Conservation (phyloP, 176 grass and related monocot species). For the Oryza australiensis region DNA sequence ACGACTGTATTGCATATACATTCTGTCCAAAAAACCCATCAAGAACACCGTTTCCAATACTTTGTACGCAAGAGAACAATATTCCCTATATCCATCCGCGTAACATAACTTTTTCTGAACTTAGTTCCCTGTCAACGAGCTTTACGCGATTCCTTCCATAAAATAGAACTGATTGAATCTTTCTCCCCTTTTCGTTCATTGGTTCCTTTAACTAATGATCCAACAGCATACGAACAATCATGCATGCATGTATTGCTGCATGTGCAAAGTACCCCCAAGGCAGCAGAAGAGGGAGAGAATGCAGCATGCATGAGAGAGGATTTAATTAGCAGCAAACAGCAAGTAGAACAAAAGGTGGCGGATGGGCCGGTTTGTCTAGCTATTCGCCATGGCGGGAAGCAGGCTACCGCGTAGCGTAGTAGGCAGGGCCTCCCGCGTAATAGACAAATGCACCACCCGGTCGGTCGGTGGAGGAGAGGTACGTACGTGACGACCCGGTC, state of each 20-base stretch:
- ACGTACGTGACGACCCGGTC: neutral
- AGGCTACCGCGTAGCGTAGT: neutral
- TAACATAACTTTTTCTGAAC: slow-evolving; percentile 6
- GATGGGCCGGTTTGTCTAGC: neutral
- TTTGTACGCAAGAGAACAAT: neutral
- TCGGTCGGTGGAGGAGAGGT: slow-evolving; percentile 24
- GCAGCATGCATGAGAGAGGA: neutral
- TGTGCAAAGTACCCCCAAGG: slow-evolving; percentile 8
- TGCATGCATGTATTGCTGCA: neutral
- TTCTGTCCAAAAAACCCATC: neutral
- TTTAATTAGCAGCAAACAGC: slow-evolving; percentile 8
- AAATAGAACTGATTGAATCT: neutral
- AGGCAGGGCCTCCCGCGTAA: neutral
- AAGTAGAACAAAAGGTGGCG: neutral
- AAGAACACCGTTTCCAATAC: neutral
- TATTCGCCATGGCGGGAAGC: neutral
- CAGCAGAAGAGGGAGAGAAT: neutral
- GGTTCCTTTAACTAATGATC: neutral
- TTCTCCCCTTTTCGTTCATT: no score
- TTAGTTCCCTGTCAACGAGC: neutral
- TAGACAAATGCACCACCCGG: slow-evolving; percentile 40
- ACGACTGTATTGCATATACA: neutral
- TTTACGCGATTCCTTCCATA: slow-evolving; percentile 16
- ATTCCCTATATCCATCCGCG: slow-evolving; percentile 8
- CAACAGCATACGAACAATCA: slow-evolving; percentile 22